Evolutionary conservation across 768 basidiomycete species (phyloP).

Genomic region (Kwoniella pini): DNA sequence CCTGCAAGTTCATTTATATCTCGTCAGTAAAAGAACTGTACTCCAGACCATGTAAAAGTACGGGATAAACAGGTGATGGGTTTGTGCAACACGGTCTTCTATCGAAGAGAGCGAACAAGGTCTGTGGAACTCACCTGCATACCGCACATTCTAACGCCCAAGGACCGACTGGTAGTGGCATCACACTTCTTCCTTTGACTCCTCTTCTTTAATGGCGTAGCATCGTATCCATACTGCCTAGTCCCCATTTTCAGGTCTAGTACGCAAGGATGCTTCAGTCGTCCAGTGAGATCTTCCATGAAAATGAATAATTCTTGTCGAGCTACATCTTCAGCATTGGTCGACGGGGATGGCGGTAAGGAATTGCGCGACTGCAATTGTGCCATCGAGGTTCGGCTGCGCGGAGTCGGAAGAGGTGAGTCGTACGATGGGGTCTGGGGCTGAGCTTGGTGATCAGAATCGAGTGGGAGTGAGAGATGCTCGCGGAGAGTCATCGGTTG

Average conservation of each 20-base stretch:
- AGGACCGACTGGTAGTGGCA: conserved; percentile 82
- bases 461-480: background rate
- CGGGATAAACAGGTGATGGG: too few species aligned
- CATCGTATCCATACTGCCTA: conserved; percentile 95
- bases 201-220: conserved; percentile 87
- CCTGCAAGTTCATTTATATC: too few species aligned
- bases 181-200: conserved; percentile 99
- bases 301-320: conserved; percentile 97
- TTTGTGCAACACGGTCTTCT: too few species aligned
- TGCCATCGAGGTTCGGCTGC: background rate
- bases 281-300: conserved; percentile 97
- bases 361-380: conserved; percentile 1
- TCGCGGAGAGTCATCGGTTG: conserved; percentile 14
- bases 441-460: too few species aligned
- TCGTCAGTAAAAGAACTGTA: too few species aligned
- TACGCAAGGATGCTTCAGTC: conserved; percentile 87
- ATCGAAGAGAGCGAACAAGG: too few species aligned
- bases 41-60: too few species aligned
- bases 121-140: conserved; percentile 88
- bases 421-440: background rate
- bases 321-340: conserved; percentile 58
- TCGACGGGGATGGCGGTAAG: conserved; percentile 13
- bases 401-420: background rate
- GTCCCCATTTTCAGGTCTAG: conserved; percentile 99
- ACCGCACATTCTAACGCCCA: conserved; percentile 93